Evolutionary conservation across 306 rosid species (phyloP).

Genomic region (Hippophae rhamnoides): DNA sequence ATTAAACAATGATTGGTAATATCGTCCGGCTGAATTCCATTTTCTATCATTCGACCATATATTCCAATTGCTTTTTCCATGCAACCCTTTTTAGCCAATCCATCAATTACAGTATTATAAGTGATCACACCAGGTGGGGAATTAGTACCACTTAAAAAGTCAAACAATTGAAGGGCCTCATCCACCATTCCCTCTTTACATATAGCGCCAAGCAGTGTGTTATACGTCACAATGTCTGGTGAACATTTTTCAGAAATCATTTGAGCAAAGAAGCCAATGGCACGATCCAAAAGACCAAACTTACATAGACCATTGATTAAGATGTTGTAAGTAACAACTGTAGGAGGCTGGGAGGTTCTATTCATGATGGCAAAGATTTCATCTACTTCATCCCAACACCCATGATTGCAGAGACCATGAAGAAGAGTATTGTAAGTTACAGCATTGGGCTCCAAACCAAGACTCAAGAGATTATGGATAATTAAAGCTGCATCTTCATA

Average conservation of each 20-base stretch:
- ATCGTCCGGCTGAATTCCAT: slow-evolving; percentile 57
- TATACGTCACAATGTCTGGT: slow-evolving; percentile 74
- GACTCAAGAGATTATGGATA: slow-evolving; percentile 42
- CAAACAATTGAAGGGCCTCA: slow-evolving; percentile 51
- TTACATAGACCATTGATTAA: slow-evolving; percentile 70
- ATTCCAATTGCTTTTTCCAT: slow-evolving; percentile 55
- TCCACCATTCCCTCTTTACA: slow-evolving; percentile 69
- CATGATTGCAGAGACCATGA: slow-evolving; percentile 53
- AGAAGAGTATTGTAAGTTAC: slow-evolving; percentile 74
- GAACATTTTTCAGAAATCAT: slow-evolving; percentile 57
- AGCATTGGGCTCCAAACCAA: slow-evolving; percentile 47
- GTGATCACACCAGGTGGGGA: slow-evolving; percentile 66
- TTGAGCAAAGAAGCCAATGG: slow-evolving; percentile 42
- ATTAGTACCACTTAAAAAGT: slow-evolving; percentile 35
- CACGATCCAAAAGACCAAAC: slow-evolving; percentile 56
- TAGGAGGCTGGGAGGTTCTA: slow-evolving; percentile 41
- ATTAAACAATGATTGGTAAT: slow-evolving; percentile 57
- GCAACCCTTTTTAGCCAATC: slow-evolving; percentile 41
- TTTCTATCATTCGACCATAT: slow-evolving; percentile 45
- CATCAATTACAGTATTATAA: slow-evolving; percentile 65
- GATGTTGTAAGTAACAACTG: slow-evolving; percentile 66
- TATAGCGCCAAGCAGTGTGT: slow-evolving; percentile 64
- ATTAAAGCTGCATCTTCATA: slow-evolving; percentile 49
- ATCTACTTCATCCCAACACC: slow-evolving; percentile 59
- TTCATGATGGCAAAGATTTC: slow-evolving; percentile 62